Evolutionary conservation across 257 asterid genomes (phyloP), one percentile per base, ranked within the genome.

Genomic region (Nemophila menziesii): DNA sequence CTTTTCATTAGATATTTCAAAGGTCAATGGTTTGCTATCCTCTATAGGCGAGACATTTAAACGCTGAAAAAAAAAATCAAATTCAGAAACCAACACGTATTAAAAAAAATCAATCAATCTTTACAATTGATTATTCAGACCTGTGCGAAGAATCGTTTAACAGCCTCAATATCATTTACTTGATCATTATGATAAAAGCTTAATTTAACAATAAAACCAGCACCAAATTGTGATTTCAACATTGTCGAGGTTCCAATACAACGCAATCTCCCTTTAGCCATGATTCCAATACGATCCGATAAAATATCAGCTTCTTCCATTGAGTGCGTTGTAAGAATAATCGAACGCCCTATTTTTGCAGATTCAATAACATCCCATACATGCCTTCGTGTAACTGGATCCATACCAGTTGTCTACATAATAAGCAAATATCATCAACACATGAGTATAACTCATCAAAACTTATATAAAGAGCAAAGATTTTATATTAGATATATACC

Each of bases 251-350:
- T 46, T 56, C 62, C 62, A 46, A 56, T 46, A 37, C 62, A 56
- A 19, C 62, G 54, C n/a, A n/a, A n/a, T n/a, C n/a, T n/a, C n/a
- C n/a, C n/a, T n/a, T n/a, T n/a, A 40, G 97, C 97, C 93, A 87
- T 80, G 52, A 87, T 87, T 41, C 93, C 97, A 37, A 83, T 76
- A 38, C 97, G 77, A 51, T 83, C 97, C 46, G 95, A 71, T 63
- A 87, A 69, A 52, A 83, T 73, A 59, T 87, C 97, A 43, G 95
- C 97, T 69, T 87, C 95, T 60, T 87, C 97, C 97, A 87, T 87
- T 13, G 97, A 84, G 75, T 87, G 97, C 55, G 97, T 87, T 15
- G 97, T 87, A 44, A 87, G 69, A 50, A 87, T 74, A 26, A 87
- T 78, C 9, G 95, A 92, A 27, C 97, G 89, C 33, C 97, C 95